These are phyloP conservation scores for Fusarium irregulare DNA, from an alignment of 2,329 filamentous ascomycete species.

Conservation along the genomic window DNA sequence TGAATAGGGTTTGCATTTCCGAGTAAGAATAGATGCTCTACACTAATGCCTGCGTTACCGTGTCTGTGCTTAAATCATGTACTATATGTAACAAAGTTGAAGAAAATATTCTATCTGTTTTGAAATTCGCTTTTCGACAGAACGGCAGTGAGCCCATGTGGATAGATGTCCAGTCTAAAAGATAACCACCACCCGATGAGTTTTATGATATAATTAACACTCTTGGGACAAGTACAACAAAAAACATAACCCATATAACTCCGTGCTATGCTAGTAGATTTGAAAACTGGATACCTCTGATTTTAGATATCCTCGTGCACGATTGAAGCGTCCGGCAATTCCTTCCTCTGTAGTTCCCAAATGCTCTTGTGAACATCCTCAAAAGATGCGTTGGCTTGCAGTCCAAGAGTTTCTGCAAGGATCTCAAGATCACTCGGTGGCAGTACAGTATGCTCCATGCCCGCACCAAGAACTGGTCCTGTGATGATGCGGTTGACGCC, in stretches of 20 bases:
- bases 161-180: constrained; percentile 2
- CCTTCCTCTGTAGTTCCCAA: constrained; percentile 44
- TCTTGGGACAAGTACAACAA: neutral
- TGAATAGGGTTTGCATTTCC: constrained; percentile 43
- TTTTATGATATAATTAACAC: neutral
- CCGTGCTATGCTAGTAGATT: constrained; percentile 42
- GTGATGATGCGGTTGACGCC: constrained; percentile 15
- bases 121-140: neutral
- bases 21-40: constrained; percentile 37
- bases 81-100: neutral
- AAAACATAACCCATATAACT: constrained; percentile 26
- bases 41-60: constrained; percentile 6
- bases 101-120: neutral
- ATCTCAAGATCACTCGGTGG: constrained; percentile 50
- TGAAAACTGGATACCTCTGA: neutral
- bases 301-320: constrained; percentile 33
- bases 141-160: constrained; percentile 1
- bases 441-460: constrained; percentile 25
- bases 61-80: neutral
- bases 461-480: constrained; percentile 32
- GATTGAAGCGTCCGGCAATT: constrained; percentile 10
- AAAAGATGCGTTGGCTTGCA: constrained; percentile 51
- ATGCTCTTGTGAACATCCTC: constrained; percentile 52
- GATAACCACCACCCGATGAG: neutral
- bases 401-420: constrained; percentile 50